Conservation (phyloP, 148 eudicot species). For the Tetragonia tetragonoides region DNA sequence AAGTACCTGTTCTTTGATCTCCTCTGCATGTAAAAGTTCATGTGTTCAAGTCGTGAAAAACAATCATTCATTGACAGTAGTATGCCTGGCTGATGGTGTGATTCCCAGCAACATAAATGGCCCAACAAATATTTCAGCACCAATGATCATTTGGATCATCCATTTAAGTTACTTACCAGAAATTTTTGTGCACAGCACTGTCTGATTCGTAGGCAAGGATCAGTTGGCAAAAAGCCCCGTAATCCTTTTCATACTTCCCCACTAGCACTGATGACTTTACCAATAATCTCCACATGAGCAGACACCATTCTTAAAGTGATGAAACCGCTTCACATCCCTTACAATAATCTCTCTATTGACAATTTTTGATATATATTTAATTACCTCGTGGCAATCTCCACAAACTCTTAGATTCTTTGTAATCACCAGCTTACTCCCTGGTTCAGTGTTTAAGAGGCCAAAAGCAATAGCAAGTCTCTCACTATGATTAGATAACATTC, state of each 20-base stretch:
- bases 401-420: slow-evolving; percentile 52
- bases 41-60: neutral
- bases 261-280: slow-evolving; percentile 19
- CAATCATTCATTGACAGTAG: neutral
- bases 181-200: too few relatives aligned
- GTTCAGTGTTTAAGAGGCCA: slow-evolving; percentile 38
- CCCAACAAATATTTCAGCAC: too few relatives aligned
- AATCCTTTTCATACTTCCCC: neutral
- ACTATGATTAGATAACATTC: slow-evolving; percentile 41
- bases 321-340: slow-evolving; percentile 55
- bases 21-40: neutral
- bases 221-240: neutral
- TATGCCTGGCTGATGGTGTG: too few relatives aligned
- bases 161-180: neutral
- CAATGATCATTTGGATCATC: neutral
- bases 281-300: slow-evolving; percentile 58
- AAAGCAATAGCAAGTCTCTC: slow-evolving; percentile 49
- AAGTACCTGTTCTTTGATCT: slow-evolving; percentile 1
- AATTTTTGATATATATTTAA: slow-evolving; percentile 41
- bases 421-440: slow-evolving; percentile 45
- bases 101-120: too few relatives aligned
- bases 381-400: slow-evolving; percentile 48
- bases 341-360: slow-evolving; percentile 43
- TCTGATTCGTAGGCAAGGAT: neutral
- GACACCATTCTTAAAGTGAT: slow-evolving; percentile 42